Percentiles rank a stretch among this genome's conserved stretches.
Evolutionary conservation across 805 yeast species (phyloP).

Genomic region (Isabelozyma rhagii): DNA sequence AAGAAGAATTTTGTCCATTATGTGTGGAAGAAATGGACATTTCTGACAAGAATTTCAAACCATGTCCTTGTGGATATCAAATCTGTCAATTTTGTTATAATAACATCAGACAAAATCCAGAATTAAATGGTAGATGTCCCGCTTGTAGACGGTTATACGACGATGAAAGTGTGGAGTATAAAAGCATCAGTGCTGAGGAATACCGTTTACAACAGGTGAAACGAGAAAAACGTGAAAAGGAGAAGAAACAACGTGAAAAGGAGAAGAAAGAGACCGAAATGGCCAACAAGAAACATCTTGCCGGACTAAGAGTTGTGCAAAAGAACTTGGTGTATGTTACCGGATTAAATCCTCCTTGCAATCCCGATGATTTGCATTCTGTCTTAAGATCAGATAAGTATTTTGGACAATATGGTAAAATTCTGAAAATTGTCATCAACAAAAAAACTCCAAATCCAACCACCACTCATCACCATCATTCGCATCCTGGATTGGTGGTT

Average conservation of each 20-base stretch:
- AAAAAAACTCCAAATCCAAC: constrained; percentile 56
- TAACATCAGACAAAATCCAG: constrained; percentile 93
- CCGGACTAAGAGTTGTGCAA: constrained; percentile 98
- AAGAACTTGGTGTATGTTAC: constrained; percentile 95
- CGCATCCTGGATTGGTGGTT: constrained; percentile 83
- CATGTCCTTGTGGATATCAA: constrained; percentile 99
- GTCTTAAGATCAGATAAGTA: constrained; percentile 85
- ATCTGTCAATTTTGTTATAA: constrained; percentile 98
- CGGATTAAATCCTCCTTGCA: constrained; percentile 84
- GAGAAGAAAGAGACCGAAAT: constrained; percentile 89
- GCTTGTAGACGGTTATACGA: constrained; percentile 94
- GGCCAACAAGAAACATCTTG: constrained; percentile 80
- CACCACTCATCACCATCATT: constrained; percentile 35
- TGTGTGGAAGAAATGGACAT: constrained; percentile 98
- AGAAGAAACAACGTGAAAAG: constrained; percentile 80
- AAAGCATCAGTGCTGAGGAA: constrained; percentile 80
- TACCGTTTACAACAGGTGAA: constrained; percentile 77
- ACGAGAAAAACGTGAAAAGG: constrained; percentile 77
- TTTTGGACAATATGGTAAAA: constrained; percentile 98
- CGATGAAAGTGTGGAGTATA: constrained; percentile 89
- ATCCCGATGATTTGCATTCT: constrained; percentile 78
- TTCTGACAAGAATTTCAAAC: constrained; percentile 92
- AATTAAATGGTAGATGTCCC: constrained; percentile 93
- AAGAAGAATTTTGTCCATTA: constrained; percentile 83
- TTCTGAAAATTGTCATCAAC: constrained; percentile 89